Conservation (phyloP, 306 rosid species). For the Spatholobus suberectus region DNA sequence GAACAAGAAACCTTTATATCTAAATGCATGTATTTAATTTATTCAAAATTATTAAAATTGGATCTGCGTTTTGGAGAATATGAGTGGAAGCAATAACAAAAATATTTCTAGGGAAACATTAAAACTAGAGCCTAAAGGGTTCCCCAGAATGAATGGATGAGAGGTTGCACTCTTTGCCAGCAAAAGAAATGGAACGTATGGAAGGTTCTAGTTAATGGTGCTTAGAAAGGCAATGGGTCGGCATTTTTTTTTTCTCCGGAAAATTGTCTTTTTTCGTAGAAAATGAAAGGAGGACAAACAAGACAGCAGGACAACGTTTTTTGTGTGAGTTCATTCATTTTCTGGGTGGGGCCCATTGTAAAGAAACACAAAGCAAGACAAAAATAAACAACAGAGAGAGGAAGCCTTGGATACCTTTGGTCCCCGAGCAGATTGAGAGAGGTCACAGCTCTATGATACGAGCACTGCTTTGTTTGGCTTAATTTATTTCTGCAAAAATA, state of each 20-base stretch:
- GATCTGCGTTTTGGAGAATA: neutral
- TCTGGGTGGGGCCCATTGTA: neutral
- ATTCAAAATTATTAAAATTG: neutral
- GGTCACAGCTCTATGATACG: neutral
- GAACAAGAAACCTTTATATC: too few relatives aligned
- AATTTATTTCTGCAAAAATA: neutral
- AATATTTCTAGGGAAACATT: neutral
- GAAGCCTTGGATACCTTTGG: conserved; percentile 45
- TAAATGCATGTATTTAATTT: neutral
- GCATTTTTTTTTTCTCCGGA: neutral
- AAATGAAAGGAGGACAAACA: neutral
- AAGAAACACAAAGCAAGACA: neutral
- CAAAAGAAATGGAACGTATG: neutral
- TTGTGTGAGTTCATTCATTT: neutral
- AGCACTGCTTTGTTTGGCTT: neutral
- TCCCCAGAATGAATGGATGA: neutral
- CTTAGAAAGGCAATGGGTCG: neutral
- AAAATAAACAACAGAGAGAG: neutral
- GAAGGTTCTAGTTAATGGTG: neutral
- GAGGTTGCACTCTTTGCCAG: neutral
- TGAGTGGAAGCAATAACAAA: too few relatives aligned
- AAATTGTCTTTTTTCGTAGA: conserved; percentile 13
- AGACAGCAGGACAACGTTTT: neutral
- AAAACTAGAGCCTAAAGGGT: neutral
- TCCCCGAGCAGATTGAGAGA: conserved; percentile 31